Base-by-base conservation (phyloP, 2,329 filamentous ascomycete species). In the Epichloe uncinata region DNA sequence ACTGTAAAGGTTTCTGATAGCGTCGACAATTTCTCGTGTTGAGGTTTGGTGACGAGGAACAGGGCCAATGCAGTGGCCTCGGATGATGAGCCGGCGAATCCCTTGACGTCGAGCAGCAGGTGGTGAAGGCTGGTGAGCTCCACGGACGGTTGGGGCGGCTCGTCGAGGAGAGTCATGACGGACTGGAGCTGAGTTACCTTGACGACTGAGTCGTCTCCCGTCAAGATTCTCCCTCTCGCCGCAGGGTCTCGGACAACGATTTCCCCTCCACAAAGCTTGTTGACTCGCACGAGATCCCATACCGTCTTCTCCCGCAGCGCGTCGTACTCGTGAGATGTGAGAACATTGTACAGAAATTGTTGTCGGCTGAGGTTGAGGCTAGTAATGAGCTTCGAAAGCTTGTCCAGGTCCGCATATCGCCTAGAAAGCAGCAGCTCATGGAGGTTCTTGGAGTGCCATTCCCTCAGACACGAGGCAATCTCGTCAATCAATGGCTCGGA, bases 401-500 rank as follows among this genome's bases (percentile, higher is more conserved):
- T 81, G 59, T 95, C 88, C 50, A 98, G 72, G 49, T 83, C 78
- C 47, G 77, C 71, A 67, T 98, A 98, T 63, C 90, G 82, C 53
- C 88, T 79, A 18, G 82, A 81, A 8, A 98, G 77, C 1, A 98
- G 76, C 22, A 97, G 74, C 63, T 95, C 88, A 68, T 98, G 94
- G 15, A 98, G 75, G 62, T 96, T 94, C 16, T 90, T 95, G 18
- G 93, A 95, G 69, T 98, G 91, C 94, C 93, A 98, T 75, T 98
- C 93, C 58, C 93, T 81, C 55, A 98, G 70, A 64, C 93, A 98
- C 3, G 90, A 96, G 13, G 93, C 90, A 59, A 98, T 97, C 66
- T 98, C 93, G 67, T 98, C 93, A 22, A 98, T 90, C 53, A 98
- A 69, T 2, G 93, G 93, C 64, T 98, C 94, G 15, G 79, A 74